Evolutionary conservation across 148 eudicot genomes (phyloP), one percentile per base, ranked within the genome.

Genomic region (Nepenthes gracilis): DNA sequence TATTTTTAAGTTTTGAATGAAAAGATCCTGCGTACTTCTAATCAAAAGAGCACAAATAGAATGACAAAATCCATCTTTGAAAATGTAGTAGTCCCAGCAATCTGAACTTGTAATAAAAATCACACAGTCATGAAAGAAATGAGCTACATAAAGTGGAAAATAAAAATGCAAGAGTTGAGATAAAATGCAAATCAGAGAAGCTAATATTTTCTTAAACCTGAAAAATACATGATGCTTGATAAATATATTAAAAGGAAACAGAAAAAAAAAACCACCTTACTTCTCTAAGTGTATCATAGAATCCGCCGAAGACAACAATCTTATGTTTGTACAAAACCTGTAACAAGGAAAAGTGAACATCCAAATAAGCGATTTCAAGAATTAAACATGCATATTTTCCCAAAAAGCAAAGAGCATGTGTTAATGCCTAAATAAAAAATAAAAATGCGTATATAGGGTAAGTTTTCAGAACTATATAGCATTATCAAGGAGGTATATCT

Each of bases 251-350:
- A 56, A 52, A n/a, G 40, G 43, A 43, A 57, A 37, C 37, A 53
- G 50, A 51, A 63, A 35, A 11, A 32, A 54, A 49, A 60, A 47
- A 60, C 78, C 70, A 93, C 98, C 98, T 93, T 83, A 93, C 98
- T 93, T 93, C 98, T 78, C 98, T 81, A 59, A 93, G 95, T 61
- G 98, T 93, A 70, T 93, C 98, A 73, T 93, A 93, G 68, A 93
- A 93, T 60, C 98, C 98, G 59, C 98, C 98, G 81, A 93, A 93
- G 59, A 93, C 79, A 70, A 88, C 72, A 55, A 93, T 84, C 85
- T 93, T 93, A 79, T 88, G 98, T 84, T 93, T 93, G 85, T 93
- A 93, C 70, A 86, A 70, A 65, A 93, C 85, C 98, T 93, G 85
- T 59, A 80, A 76, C 52, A 43, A 15, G 49, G 5, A 48, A 23